A percentile compares a stretch with the other conserved stretches of the same genome.
These are phyloP conservation scores for Aeschynomene evenia DNA, from an alignment of 306 rosid genomes.

Conservation along the genomic window DNA sequence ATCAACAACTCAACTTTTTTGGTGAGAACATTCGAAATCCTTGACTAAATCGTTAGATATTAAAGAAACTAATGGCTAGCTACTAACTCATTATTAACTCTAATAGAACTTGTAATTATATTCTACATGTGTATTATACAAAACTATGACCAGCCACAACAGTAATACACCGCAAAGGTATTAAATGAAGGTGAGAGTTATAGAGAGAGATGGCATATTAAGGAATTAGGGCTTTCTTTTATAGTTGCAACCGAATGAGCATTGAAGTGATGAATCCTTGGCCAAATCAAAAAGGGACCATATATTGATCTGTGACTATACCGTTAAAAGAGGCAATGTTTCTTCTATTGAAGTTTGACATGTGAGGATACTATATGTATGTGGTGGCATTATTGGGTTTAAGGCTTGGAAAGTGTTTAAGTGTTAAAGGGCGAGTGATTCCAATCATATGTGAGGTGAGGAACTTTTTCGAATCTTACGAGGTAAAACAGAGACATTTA, in stretches of 20 bases:
- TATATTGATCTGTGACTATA: not conserved
- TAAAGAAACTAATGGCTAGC: too few species aligned
- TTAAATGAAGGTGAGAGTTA: conserved; percentile 12
- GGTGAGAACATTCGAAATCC: too few species aligned
- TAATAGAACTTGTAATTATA: too few species aligned
- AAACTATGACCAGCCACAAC: not conserved
- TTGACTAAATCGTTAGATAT: too few species aligned
- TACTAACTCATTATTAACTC: too few species aligned
- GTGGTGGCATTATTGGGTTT: too few species aligned
- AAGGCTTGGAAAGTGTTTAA: not conserved
- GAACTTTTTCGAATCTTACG: not conserved
- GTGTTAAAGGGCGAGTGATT: not conserved
- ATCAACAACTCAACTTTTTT: too few species aligned
- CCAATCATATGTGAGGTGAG: not conserved
- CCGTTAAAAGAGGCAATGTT: not conserved
- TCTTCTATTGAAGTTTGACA: not conserved
- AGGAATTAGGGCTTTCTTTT: conserved; percentile 17
- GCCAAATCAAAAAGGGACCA: not conserved
- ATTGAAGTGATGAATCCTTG: not conserved
- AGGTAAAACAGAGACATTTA: not conserved
- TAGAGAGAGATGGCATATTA: not conserved
- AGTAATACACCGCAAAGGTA: not conserved
- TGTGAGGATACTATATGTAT: not conserved
- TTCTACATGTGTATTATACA: too few species aligned
- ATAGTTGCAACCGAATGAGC: conserved; percentile 6